These are phyloP conservation scores for Alternaria sp. DNA, from an alignment of 2,329 filamentous ascomycete species.

Conservation along the genomic window DNA sequence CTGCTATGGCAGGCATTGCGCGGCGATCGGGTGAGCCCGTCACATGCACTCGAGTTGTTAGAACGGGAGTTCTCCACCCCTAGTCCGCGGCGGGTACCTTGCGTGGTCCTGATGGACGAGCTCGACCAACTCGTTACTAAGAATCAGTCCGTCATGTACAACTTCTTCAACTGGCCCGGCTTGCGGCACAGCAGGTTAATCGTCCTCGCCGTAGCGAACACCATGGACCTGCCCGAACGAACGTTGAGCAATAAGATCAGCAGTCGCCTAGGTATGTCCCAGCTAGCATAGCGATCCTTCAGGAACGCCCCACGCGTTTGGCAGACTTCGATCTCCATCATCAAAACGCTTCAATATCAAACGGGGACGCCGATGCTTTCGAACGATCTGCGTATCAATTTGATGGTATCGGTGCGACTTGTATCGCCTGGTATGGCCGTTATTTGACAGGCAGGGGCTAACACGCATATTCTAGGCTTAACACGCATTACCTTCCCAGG, in stretches of 20 bases:
- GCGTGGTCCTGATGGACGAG: constrained; percentile 98
- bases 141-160: constrained; percentile 99
- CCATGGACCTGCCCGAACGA: constrained; percentile 96
- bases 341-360: constrained; percentile 27
- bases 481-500: constrained; percentile 97
- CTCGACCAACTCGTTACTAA: constrained; percentile 97
- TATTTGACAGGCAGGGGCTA: constrained; percentile 38
- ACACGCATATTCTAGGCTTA: constrained; percentile 62
- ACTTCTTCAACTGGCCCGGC: constrained; percentile 99
- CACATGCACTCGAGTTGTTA: constrained; percentile 88
- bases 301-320: constrained; percentile 25
- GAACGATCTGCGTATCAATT: constrained; percentile 24
- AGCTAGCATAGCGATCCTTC: constrained; percentile 27
- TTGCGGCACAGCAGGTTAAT: constrained; percentile 91
- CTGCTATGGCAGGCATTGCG: constrained; percentile 96
- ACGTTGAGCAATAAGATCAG: constrained; percentile 99
- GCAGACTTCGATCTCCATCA: not conserved
- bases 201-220: constrained; percentile 96
- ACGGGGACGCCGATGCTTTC: constrained; percentile 26
- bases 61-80: constrained; percentile 94
- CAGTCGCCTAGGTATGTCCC: constrained; percentile 67
- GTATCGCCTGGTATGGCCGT: constrained; percentile 26
- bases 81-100: constrained; percentile 88
- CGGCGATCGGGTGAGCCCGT: constrained; percentile 89
- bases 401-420: constrained; percentile 29